Base-by-base conservation (phyloP, 345 rosid genomes). In the Melaleuca alternifolia region DNA sequence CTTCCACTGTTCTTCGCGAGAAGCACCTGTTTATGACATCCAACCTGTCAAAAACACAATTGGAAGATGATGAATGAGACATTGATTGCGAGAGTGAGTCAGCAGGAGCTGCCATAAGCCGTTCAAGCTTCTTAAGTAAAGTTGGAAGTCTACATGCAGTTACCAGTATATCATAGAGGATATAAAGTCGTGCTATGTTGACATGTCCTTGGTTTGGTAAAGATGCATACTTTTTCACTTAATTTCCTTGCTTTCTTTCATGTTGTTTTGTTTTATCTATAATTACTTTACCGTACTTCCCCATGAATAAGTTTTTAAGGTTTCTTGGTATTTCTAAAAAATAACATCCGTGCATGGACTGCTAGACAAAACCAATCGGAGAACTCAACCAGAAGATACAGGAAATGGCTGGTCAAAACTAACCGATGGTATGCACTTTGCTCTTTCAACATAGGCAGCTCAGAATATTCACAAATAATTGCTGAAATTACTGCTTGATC, bases 21-120 rank as follows among this genome's bases (percentile, higher is more conserved):
- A 96, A 97, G 90, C 99, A 96, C 87, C 90, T 91, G 76, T 94
- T 92, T 52, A 97, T 94, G 62, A 95, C 90, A 93, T 92, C 96
- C 90, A 94, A 91, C 91, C 99, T 97, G 93, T 85, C 52, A 30
- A 71, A 26, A 84, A 44, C 65, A 84, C 15, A 84, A 52, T 5
- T 28, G 9, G 50, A 37, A 23, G 30, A 84, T 84, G 61, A 83
- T 52, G 57, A 48, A 83, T 83, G 13, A 51, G 48, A 83, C 37
- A 28, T 28, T n/a, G 54, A 83, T 50, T 23, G 41, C 11, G 24
- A 28, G 33, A 26, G 23, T 26, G 54, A 51, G 18, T 83, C 0
- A n/a, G 84, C 41, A 83, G 41, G 54, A 1, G 11, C 21, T 7
- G 18, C 84, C 21, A 0, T 57, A 7, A 26, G 41, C 84, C 54